Conservation (phyloP, 257 asterid genomes). For the Solanum clarkiae region DNA sequence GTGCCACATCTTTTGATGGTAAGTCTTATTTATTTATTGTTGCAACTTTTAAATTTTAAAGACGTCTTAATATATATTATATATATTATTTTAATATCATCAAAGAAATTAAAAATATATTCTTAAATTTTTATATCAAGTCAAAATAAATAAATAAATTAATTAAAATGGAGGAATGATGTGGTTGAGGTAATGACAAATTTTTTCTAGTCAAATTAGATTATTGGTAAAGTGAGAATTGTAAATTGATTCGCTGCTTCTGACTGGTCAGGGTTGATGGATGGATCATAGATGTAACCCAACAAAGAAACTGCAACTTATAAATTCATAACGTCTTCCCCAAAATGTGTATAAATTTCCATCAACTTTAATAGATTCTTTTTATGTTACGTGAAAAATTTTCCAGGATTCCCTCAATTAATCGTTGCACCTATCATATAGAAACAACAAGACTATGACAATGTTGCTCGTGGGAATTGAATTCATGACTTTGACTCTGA, state of each 20-base stretch:
- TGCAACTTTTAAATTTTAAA: neutral
- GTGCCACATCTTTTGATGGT: too few relatives aligned
- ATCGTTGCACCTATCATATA: neutral
- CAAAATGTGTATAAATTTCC: neutral
- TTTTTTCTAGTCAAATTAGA: neutral
- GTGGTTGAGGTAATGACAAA: too few relatives aligned
- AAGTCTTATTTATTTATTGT: too few relatives aligned
- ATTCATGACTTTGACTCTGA: too few relatives aligned
- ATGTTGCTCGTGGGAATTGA: too few relatives aligned
- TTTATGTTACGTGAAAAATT: neutral
- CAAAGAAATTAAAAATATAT: rapidly evolving
- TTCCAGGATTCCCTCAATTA: neutral
- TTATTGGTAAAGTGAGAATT: neutral
- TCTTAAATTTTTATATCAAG: neutral
- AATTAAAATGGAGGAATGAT: too few relatives aligned
- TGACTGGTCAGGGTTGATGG: constrained; percentile 1
- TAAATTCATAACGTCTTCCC: neutral
- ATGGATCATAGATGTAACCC: neutral
- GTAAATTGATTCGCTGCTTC: neutral
- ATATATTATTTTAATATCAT: neutral
- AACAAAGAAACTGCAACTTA: neutral
- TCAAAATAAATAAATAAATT: neutral
- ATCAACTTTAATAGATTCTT: neutral
- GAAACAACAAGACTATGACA: neutral
- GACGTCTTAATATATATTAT: neutral